Conservation (phyloP, 441 rosid species). For the Erodium moschatum region DNA sequence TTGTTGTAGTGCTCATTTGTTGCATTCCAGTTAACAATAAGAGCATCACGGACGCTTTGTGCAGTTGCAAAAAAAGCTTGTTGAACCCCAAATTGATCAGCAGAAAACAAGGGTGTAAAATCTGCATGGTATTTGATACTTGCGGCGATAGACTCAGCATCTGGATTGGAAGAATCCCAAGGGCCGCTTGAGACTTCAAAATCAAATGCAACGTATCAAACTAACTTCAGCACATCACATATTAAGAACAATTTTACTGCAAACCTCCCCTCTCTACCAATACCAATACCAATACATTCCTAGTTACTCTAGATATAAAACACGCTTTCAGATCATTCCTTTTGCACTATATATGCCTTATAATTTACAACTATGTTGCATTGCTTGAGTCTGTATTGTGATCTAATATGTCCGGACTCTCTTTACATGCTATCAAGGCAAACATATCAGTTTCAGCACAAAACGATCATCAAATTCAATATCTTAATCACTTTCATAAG, state of each 20-base stretch:
- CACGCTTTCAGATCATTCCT: too few species aligned
- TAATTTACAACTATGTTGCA: too few species aligned
- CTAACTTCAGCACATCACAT: neutral
- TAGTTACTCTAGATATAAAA: too few species aligned
- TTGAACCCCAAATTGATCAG: slow-evolving; percentile 63
- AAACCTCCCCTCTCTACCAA: neutral
- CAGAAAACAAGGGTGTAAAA: slow-evolving; percentile 71
- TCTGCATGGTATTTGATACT: slow-evolving; percentile 78
- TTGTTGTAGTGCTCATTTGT: slow-evolving; percentile 64
- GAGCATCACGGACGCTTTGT: slow-evolving; percentile 72
- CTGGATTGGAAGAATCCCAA: slow-evolving; percentile 33
- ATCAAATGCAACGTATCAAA: neutral
- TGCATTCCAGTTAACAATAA: slow-evolving; percentile 69
- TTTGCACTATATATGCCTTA: too few species aligned
- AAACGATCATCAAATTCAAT: neutral
- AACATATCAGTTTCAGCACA: too few species aligned
- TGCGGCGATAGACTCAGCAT: slow-evolving; percentile 59
- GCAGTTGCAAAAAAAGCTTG: slow-evolving; percentile 83
- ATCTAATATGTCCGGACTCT: too few species aligned
- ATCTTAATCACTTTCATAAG: neutral
- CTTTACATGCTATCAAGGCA: too few species aligned
- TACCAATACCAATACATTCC: neutral
- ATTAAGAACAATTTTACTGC: neutral
- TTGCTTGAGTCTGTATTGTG: too few species aligned
- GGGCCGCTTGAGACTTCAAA: slow-evolving; percentile 27